Conservation (phyloP, 108 stramenopile species). For the Fistulifera pelliculosa region DNA sequence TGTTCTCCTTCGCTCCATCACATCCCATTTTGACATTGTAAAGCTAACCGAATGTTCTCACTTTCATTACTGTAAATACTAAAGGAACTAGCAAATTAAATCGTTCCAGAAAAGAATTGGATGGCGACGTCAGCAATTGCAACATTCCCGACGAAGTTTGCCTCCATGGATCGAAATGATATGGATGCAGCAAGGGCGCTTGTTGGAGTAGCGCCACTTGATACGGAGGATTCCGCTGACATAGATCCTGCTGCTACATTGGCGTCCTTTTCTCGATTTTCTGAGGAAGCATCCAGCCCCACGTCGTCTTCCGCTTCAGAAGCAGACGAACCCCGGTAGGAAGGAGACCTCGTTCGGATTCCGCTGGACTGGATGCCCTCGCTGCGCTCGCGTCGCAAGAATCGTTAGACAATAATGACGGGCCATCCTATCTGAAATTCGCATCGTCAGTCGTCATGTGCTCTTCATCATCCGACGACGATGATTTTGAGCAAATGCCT, state of each 20-base stretch:
- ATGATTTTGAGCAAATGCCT: conserved; percentile 61
- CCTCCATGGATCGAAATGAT: not conserved
- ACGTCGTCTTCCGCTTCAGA: no score
- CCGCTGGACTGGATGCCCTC: conserved; percentile 38
- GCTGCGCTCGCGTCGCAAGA: conserved; percentile 36
- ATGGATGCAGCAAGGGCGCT: conserved; percentile 1
- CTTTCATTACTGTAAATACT: no score
- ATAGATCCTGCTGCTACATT: not conserved
- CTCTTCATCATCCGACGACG: conserved; percentile 28
- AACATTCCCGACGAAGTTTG: no score
- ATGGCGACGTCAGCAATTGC: no score
- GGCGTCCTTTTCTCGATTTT: not conserved
- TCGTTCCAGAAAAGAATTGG: no score
- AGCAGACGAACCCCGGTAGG: not conserved
- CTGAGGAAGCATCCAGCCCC: no score
- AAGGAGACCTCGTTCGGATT: conserved; percentile 4
- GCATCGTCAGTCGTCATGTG: not conserved
- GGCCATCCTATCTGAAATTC: no score
- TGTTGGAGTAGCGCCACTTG: not conserved
- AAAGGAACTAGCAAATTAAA: no score
- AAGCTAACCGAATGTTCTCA: no score
- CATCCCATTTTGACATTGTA: no score
- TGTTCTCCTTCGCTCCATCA: no score
- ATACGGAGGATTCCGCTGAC: conserved; percentile 1
- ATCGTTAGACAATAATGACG: conserved; percentile 13